Conservation (phyloP, 2,329 filamentous ascomycete genomes). For the Fusarium siculi region DNA sequence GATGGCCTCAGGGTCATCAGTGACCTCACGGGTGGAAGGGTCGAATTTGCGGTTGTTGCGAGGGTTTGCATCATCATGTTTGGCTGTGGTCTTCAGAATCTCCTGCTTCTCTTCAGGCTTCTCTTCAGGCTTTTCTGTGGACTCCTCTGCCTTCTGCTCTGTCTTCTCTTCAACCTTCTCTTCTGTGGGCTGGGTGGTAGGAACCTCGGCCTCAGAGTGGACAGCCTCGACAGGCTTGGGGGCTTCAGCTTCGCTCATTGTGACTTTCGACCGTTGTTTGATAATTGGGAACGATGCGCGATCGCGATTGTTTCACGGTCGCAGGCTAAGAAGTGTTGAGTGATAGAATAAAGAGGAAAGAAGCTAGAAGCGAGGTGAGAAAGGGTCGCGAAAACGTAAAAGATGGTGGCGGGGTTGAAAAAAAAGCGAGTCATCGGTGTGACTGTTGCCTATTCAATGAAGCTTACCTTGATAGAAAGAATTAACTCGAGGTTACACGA, state of each 20-base stretch:
- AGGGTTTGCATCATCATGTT: constrained; percentile 52
- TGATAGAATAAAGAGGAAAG: constrained; percentile 1
- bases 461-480: constrained; percentile 23
- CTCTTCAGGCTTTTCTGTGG: constrained; percentile 42
- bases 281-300: constrained; percentile 9
- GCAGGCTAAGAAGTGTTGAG: neutral
- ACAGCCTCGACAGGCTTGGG: constrained; percentile 54
- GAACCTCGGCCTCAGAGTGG: constrained; percentile 45
- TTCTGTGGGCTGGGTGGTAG: constrained; percentile 41
- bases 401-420: constrained; percentile 44
- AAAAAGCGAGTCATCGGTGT: constrained; percentile 42
- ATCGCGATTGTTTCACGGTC: constrained; percentile 16
- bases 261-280: constrained; percentile 29
- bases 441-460: constrained; percentile 2
- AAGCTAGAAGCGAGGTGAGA: constrained; percentile 33
- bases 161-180: constrained; percentile 43
- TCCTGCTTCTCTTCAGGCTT: constrained; percentile 40
- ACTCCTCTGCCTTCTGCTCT: constrained; percentile 43
- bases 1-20: constrained; percentile 82
- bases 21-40: constrained; percentile 72
- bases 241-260: constrained; percentile 54
- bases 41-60: constrained; percentile 76
- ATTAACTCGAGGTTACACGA: neutral
- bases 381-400: constrained; percentile 39
- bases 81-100: constrained; percentile 59